Conservation (phyloP, 2,329 filamentous ascomycete species). For the Colletotrichum sp. region DNA sequence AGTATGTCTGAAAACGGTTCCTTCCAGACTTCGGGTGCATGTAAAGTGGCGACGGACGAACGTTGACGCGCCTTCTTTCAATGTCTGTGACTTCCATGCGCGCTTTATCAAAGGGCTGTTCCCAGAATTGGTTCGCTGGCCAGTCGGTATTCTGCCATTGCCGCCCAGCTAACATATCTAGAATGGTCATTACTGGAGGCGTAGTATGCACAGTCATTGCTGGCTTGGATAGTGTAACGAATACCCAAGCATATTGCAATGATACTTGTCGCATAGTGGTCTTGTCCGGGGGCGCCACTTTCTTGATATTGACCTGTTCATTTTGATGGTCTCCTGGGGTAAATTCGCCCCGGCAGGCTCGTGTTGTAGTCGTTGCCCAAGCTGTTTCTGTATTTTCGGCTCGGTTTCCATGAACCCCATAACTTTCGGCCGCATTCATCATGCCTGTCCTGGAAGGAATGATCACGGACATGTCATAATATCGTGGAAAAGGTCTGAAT, state of each 20-base stretch:
- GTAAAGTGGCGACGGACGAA: background rate
- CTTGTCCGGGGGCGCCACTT: background rate
- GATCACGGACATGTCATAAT: background rate
- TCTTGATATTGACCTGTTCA: background rate
- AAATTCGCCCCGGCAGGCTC: rapidly evolving
- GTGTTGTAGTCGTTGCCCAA: background rate
- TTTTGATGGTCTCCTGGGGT: background rate
- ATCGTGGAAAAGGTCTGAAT: background rate
- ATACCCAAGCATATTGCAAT: background rate
- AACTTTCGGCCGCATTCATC: background rate
- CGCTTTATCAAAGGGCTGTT: background rate
- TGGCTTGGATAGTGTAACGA: background rate
- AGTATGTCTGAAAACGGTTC: background rate
- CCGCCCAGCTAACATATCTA: too few relatives aligned
- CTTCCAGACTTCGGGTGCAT: background rate
- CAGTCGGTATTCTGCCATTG: background rate
- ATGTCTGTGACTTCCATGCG: background rate
- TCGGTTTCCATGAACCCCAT: background rate
- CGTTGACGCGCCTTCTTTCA: background rate
- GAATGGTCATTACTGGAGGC: background rate
- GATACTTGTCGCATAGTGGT: background rate
- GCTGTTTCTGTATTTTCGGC: background rate
- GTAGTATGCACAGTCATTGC: background rate
- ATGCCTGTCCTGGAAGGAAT: background rate
- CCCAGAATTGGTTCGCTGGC: background rate